Base-by-base conservation (phyloP, 2,329 filamentous ascomycete genomes). In the Penicillium sp. region DNA sequence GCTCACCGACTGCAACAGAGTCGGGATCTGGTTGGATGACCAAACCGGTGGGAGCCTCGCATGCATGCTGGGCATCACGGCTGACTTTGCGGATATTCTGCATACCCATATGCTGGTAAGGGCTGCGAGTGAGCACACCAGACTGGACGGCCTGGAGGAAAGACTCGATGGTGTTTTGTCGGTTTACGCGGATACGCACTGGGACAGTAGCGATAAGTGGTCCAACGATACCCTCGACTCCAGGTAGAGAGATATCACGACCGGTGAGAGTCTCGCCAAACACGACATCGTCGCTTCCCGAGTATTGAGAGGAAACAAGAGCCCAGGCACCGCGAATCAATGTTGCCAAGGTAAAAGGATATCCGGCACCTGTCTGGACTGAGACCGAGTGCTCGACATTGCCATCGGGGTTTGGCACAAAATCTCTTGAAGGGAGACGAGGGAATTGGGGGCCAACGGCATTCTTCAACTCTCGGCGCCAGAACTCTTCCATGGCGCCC, bases 181-280 rank as follows among this genome's bases (percentile, higher is more conserved):
- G 66, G 44, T 62, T 59, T 4, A 80, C 59, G 2, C 68, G 70
- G 1, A 82, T 71, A 2, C 79, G 78, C 22, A 82, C 69, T 3
- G 80, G 80, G 1, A 82, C 71, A 0, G 80, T 81, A 3, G 79
- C 78, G 51, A 81, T 79, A 60, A 81, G 70, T 1, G 80, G 80
- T 1, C 79, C 80, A 48, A 79, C 74, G 33, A 82, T 81, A 19
- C 74, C 67, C 59, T 81, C 80, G 24, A 81, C 76, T 2, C 76
- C 78, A 4, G 72, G 63, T 0, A 82, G 56, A 1, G 78, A 58
- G 53, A 78, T 76, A 16, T 80, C 78, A 31, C 80, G 77, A 33
- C 80, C 80, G 3, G 78, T 81, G 13, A 82, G 72, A 0, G 79
- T 82, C 61, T 81, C 79, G 1, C 79, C 80, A 59, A 82, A 81